Base-by-base conservation (phyloP, 495 filamentous ascomycete genomes). In the Neurospora africana region DNA sequence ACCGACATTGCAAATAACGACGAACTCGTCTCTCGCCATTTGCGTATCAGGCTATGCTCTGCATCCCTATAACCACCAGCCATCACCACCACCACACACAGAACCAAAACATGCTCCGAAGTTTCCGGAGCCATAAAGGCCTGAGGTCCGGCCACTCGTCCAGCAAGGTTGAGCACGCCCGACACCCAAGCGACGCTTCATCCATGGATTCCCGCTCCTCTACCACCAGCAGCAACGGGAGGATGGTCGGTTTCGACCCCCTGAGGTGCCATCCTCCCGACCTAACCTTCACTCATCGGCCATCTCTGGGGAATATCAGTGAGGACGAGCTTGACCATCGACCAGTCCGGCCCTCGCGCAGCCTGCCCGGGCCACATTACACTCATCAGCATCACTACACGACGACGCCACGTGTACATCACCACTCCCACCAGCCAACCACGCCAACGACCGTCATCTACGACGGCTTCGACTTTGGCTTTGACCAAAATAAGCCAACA, bases 391-490 rank as follows among this genome's bases (percentile, higher is more conserved):
- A 19, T 35, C 44, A 44, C 38, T 72, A 68, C 27, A 68, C 68
- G 43, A 35, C 43, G 47, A 38, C 71, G 43, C 68, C 58, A 69
- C 17, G 68, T 72, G 47, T 74, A 67, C 38, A 40, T 58, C 10
- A 38, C 53, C 70, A 41, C 39, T 41, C 39, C 15, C 39, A 61
- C 23, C 44, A 38, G 36, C 58, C 17, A 5, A 69, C 69, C 27
- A 53, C 47, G 11, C 40, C 73, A 65, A 70, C 74, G 21, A 74
- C 73, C 23, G 74, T 80, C 27, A 81, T 81, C 74, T 78, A 81
- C 67, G 78, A 73, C 44, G 80, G 80, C 10, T 81, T 81, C 71
- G 80, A 81, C 74, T 81, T 81, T 47, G 79, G 80, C 68, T 80
- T 81, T 68, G 27, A 68, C 15, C 44, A 65, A 33, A 44, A 68